Evolutionary conservation across 305 asterid genomes (phyloP), one percentile per base, ranked within the genome.

Genomic region (Stenogyne calaminthoides): DNA sequence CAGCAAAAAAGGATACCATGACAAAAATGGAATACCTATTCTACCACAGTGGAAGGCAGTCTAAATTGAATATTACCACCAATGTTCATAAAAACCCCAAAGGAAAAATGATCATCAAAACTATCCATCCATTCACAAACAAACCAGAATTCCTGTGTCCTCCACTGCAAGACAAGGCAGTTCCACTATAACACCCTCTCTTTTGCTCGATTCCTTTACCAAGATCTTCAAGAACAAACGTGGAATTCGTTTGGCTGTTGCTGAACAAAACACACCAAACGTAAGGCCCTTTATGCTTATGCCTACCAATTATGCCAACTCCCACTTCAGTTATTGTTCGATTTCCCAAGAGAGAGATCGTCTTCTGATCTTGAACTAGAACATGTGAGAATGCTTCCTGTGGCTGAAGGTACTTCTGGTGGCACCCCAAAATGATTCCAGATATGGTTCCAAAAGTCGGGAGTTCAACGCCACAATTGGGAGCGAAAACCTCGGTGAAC

Each of bases 241-340:
- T 84, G 4, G 81, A 27, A 16, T 88, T 92, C 25, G 76, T 65
- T 65, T 55, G 49, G 37, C 89, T 76, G 49, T 76, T 75, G 40
- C 97, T 89, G 40, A 92, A 86, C 81, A 92, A 46, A 73, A 86
- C 84, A 62, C 97, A 92, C 97, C 97, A 92, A 71, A 91, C 69
- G 80, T 88, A 91, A 55, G 91, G 90, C 74, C 96, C 96, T 71
- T 88, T 88, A 62, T 78, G 90, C 81, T 85, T 89, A 47, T 66
- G 89, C 10, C 81, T 61, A 10, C 84, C 82, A 42, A 85, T 54
- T 58, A 89, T 71, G 32, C 96, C 96, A 0, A 86, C 91, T 76
- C 97, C 96, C 10, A 76, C 90, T 79, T 91, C 88, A 42, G 76
- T 82, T 55, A 81, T 69, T 2, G 91, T 80, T 58, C 67, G 62